Percentiles rank a stretch among this genome's conserved stretches.
phyloP scores from a whole-genome alignment of 1,139 yeast genomes.

The Waltiozyma solani region DNA sequence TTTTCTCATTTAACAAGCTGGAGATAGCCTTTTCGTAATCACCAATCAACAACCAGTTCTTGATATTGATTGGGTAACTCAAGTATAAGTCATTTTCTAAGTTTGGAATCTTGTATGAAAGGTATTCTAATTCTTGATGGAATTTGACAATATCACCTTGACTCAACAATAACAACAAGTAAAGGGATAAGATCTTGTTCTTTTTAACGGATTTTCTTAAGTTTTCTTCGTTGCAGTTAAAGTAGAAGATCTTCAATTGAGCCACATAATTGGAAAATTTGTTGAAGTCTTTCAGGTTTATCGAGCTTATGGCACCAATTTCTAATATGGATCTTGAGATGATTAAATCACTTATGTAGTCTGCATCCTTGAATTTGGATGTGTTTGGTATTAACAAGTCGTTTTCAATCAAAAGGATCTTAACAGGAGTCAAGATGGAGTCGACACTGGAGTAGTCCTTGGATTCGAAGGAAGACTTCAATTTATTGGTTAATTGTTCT shows the following conservation, averaged over 20 bases:
- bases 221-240: slow-evolving; percentile 25
- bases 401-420: slow-evolving; percentile 69
- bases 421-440: slow-evolving; percentile 56
- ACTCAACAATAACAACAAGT: slow-evolving; percentile 65
- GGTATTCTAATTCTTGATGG: slow-evolving; percentile 78
- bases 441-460: slow-evolving; percentile 55
- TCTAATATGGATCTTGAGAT: slow-evolving; percentile 79
- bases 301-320: slow-evolving; percentile 73
- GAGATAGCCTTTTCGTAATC: slow-evolving; percentile 90
- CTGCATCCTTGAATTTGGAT: slow-evolving; percentile 25
- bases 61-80: slow-evolving; percentile 80
- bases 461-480: slow-evolving; percentile 51
- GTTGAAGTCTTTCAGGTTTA: slow-evolving; percentile 51
- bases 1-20: slow-evolving; percentile 34
- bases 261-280: slow-evolving; percentile 64
- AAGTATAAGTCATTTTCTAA: slow-evolving; percentile 51
- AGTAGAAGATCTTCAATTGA: slow-evolving; percentile 71
- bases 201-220: slow-evolving; percentile 53
- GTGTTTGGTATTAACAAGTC: slow-evolving; percentile 66
- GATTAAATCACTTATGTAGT: slow-evolving; percentile 51
- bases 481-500: slow-evolving; percentile 51
- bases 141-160: slow-evolving; percentile 81
- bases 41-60: slow-evolving; percentile 94
- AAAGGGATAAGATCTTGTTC: slow-evolving; percentile 70
- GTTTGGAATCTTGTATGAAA: slow-evolving; percentile 44